Conservation (phyloP, 2,329 filamentous ascomycete species). For the Sordariomycetes sp. region DNA sequence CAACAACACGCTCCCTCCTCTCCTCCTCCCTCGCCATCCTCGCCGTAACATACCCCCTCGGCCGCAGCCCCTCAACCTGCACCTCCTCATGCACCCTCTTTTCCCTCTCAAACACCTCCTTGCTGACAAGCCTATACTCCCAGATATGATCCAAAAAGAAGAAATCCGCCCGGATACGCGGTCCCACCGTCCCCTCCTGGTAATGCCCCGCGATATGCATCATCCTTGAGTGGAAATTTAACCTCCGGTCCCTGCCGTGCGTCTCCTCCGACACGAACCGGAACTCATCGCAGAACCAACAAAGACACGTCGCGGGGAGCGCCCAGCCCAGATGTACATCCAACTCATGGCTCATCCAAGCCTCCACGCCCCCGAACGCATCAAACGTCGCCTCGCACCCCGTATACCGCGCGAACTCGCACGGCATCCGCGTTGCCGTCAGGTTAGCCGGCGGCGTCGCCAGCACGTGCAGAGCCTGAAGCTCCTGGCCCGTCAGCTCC, state of each 20-base stretch:
- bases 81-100: conserved; percentile 9
- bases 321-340: conserved; percentile 18
- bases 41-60: background rate
- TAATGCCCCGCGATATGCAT: conserved; percentile 34
- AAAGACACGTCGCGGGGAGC: conserved; percentile 23
- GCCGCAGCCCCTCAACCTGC: conserved; percentile 1
- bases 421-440: conserved; percentile 17
- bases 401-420: conserved; percentile 24
- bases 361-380: conserved; percentile 16
- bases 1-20: background rate
- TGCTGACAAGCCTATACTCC: conserved; percentile 13
- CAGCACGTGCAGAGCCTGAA: background rate
- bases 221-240: conserved; percentile 27
- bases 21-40: conserved; percentile 4
- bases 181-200: conserved; percentile 11
- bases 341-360: conserved; percentile 33
- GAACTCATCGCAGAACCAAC: conserved; percentile 34
- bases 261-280: conserved; percentile 14
- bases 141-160: conserved; percentile 23
- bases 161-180: conserved; percentile 23
- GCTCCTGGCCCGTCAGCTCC: background rate
- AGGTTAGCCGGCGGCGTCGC: conserved; percentile 1
- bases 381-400: conserved; percentile 23
- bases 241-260: conserved; percentile 3
- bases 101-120: conserved; percentile 10